These are phyloP conservation scores for Pancytospora epiphaga DNA, from an alignment of 371 early-diverging fungal genomes.

Conservation along the genomic window DNA sequence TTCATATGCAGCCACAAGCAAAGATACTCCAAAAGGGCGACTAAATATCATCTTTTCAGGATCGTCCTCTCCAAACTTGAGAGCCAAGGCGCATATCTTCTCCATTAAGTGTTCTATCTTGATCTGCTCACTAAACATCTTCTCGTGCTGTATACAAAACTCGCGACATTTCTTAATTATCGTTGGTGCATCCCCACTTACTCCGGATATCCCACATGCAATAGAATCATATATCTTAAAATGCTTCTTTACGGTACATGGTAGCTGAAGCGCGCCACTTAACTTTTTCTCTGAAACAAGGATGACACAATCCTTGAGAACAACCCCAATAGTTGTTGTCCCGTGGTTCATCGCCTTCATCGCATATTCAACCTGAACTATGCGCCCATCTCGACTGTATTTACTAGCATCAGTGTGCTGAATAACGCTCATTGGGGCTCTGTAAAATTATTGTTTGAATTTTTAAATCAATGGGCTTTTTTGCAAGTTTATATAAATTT, in stretches of 20 bases:
- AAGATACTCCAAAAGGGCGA: conserved; percentile 92
- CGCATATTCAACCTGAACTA: conserved; percentile 61
- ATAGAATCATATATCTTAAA: conserved; percentile 56
- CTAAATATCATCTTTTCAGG: conserved; percentile 55
- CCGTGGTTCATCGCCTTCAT: conserved; percentile 61
- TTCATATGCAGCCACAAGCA: conserved; percentile 88
- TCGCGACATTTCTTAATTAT: conserved; percentile 53
- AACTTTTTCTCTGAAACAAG: conserved; percentile 60
- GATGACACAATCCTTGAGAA: conserved; percentile 49
- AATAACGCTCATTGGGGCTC: too few relatives aligned
- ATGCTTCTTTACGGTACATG: conserved; percentile 57
- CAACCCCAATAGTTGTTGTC: conserved; percentile 58
- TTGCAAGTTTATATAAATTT: too few relatives aligned
- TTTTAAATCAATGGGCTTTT: too few relatives aligned
- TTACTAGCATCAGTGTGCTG: conserved; percentile 48
- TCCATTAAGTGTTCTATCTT: conserved; percentile 52
- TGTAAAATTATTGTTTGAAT: too few relatives aligned
- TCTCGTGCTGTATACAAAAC: conserved; percentile 47
- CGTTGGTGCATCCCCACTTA: conserved; percentile 58
- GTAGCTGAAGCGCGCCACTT: conserved; percentile 50
- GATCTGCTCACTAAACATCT: conserved; percentile 51
- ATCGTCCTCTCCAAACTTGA: conserved; percentile 60
- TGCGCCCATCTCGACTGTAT: conserved; percentile 60
- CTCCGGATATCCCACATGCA: conserved; percentile 54
- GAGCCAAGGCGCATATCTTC: conserved; percentile 45